Conservation (phyloP, 441 rosid genomes). For the Gossypium trilobum region DNA sequence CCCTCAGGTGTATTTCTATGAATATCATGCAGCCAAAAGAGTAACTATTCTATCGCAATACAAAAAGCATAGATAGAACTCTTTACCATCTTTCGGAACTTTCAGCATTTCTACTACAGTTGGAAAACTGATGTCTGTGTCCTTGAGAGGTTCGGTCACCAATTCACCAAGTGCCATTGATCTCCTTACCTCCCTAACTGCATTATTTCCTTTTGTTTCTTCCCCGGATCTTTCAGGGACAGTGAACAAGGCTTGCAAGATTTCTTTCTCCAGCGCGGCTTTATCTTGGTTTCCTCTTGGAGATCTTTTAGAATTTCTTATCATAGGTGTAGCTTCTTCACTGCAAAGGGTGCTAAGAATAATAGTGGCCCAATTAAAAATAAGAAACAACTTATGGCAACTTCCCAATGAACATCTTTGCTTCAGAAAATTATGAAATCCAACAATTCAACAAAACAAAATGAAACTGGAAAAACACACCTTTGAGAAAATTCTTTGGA, state of each 20-base stretch:
- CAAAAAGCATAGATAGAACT: background rate
- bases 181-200: conserved; percentile 21
- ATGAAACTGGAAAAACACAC: conserved; percentile 17
- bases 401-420: background rate
- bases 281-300: conserved; percentile 14
- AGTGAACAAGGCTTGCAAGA: conserved; percentile 39
- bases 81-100: conserved; percentile 28
- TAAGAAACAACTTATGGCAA: background rate
- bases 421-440: background rate
- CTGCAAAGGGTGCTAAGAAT: conserved; percentile 18
- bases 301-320: conserved; percentile 18
- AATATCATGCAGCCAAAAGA: background rate
- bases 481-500: conserved; percentile 25
- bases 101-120: conserved; percentile 19
- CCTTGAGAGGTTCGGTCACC: conserved; percentile 25
- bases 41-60: background rate
- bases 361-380: background rate
- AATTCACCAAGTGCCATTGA: conserved; percentile 30
- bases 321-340: conserved; percentile 20
- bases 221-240: conserved; percentile 33
- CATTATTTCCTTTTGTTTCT: conserved; percentile 20
- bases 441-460: conserved; percentile 7
- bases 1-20: background rate
- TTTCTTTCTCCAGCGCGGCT: conserved; percentile 31
- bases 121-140: conserved; percentile 22